A percentile compares a stretch with the other conserved stretches of the same genome.
Conservation (phyloP, 257 asterid species). For the Primulina huaijiensis region DNA sequence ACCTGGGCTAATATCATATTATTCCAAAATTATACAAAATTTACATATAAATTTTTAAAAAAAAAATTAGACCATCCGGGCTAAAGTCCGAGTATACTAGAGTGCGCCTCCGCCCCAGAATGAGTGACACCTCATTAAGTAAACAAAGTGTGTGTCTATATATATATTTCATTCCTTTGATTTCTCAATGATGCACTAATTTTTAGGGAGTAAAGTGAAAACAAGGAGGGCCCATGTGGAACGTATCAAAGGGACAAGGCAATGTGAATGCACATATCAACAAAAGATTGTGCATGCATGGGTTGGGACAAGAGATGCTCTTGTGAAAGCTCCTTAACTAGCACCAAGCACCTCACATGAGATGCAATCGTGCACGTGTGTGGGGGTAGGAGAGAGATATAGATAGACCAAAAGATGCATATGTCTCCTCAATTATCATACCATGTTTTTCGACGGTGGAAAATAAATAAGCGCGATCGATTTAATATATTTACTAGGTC, state of each 20-base stretch:
- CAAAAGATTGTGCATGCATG: slow-evolving; percentile 32
- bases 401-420: too few relatives aligned
- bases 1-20: too few relatives aligned
- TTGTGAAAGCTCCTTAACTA: slow-evolving; percentile 17
- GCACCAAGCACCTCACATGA: slow-evolving; percentile 33
- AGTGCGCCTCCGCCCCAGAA: too few relatives aligned
- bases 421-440: not conserved
- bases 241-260: slow-evolving; percentile 33
- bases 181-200: not conserved
- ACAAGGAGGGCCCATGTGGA: slow-evolving; percentile 36
- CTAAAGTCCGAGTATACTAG: too few relatives aligned
- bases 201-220: slow-evolving; percentile 1
- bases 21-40: too few relatives aligned
- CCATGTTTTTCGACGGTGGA: not conserved
- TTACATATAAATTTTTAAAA: too few relatives aligned
- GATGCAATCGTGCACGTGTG: slow-evolving; percentile 27
- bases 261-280: slow-evolving; percentile 21
- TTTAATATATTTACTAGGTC: too few relatives aligned
- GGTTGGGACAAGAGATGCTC: slow-evolving; percentile 32
- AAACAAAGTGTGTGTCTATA: too few relatives aligned
- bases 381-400: slow-evolving; percentile 6
- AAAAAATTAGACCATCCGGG: too few relatives aligned
- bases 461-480: not conserved
- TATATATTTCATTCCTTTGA: not conserved
- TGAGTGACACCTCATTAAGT: too few relatives aligned